phyloP scores from a whole-genome alignment of 352 stramenopile species.

The Phytophthora ohioensis region DNA sequence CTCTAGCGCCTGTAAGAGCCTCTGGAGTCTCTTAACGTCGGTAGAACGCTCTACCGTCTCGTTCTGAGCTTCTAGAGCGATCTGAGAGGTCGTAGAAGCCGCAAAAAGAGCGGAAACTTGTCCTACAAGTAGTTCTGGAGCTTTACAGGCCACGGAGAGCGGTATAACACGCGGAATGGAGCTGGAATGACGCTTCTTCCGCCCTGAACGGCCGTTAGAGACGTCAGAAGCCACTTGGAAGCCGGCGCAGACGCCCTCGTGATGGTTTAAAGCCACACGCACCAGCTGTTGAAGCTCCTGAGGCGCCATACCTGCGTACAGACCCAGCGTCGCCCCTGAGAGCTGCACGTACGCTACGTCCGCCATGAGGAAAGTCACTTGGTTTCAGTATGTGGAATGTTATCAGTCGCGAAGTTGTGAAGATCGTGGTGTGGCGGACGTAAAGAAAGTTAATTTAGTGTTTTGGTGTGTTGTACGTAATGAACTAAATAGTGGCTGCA shows the following conservation, averaged over 20 bases:
- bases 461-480: too few relatives aligned
- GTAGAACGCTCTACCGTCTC: not conserved
- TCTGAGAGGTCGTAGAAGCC: not conserved
- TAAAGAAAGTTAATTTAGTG: not conserved
- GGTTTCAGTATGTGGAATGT: conserved; percentile 18
- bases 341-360: conserved; percentile 45
- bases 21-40: conserved; percentile 30
- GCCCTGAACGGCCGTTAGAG: not conserved
- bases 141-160: conserved; percentile 65
- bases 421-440: conserved; percentile 20
- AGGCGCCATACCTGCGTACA: conserved; percentile 62
- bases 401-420: not conserved
- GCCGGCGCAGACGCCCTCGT: conserved; percentile 34
- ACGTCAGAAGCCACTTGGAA: conserved; percentile 43
- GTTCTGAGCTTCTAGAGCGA: conserved; percentile 5
- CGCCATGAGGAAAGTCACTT: conserved; percentile 27
- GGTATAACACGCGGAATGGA: conserved; percentile 51
- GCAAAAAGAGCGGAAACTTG: conserved; percentile 38
- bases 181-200: conserved; percentile 16
- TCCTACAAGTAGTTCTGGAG: conserved; percentile 52
- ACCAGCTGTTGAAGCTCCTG: conserved; percentile 60
- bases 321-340: conserved; percentile 44
- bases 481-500: not conserved
- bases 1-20: conserved; percentile 47
- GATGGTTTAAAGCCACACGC: conserved; percentile 37